Evolutionary conservation across 148 eudicot genomes (phyloP).

Genomic region (Arbutus unedo): DNA sequence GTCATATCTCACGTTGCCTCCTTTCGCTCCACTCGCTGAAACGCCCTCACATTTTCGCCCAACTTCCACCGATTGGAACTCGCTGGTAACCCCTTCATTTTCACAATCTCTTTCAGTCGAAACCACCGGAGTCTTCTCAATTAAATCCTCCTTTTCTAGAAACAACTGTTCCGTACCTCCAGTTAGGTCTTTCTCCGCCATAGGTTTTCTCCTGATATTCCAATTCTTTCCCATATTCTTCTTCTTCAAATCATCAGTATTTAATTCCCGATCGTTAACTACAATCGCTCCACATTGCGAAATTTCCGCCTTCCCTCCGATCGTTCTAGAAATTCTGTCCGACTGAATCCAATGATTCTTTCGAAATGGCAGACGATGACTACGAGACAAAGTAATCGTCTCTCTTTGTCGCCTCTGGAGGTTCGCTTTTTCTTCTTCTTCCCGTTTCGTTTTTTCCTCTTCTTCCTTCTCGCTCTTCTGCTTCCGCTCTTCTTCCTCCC

Average conservation of each 20-base stretch:
- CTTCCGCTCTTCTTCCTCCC: background rate
- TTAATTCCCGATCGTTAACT: background rate
- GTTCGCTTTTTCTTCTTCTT: background rate
- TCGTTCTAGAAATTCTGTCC: background rate
- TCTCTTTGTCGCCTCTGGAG: background rate
- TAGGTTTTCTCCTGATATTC: background rate
- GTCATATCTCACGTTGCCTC: background rate
- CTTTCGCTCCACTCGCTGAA: background rate
- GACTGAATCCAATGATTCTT: background rate
- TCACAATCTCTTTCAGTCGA: background rate
- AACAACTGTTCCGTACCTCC: background rate
- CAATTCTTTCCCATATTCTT: background rate
- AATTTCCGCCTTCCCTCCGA: background rate
- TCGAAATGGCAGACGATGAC: background rate
- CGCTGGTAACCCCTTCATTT: background rate
- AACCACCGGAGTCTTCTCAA: background rate
- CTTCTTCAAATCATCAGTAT: background rate
- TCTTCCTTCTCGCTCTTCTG: background rate
- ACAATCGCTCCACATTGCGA: background rate
- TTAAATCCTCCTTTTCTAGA: background rate
- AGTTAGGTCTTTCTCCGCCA: background rate
- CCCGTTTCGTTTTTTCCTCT: background rate
- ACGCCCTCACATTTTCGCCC: background rate
- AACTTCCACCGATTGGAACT: background rate
- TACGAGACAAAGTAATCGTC: background rate